phyloP scores from a whole-genome alignment of 192 early-diverging fungal genomes.

The Coemansia sp. region DNA sequence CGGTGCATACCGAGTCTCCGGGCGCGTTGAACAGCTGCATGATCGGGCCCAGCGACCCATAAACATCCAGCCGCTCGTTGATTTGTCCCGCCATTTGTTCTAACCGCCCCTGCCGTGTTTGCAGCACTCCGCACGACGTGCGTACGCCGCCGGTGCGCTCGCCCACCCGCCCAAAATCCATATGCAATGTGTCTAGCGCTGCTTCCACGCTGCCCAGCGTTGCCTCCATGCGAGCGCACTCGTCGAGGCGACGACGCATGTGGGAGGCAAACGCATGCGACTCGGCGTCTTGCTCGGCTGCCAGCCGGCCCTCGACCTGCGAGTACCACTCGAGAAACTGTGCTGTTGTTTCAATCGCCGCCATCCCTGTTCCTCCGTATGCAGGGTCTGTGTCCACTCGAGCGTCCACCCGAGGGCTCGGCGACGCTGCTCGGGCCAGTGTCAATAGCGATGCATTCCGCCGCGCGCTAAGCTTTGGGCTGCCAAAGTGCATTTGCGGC shows the following conservation, averaged over 20 bases:
- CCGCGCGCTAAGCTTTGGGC: conserved; percentile 25
- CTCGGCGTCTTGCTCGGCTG: conserved; percentile 73
- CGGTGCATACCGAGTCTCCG: conserved; percentile 79
- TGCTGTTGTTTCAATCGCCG: conserved; percentile 80
- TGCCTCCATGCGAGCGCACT: conserved; percentile 53
- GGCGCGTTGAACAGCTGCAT: conserved; percentile 76
- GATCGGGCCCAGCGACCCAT: conserved; percentile 82
- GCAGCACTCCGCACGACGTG: conserved; percentile 78
- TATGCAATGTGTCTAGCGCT: conserved; percentile 65
- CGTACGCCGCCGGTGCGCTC: conserved; percentile 75
- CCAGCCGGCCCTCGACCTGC: conserved; percentile 74
- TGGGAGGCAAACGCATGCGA: conserved; percentile 70
- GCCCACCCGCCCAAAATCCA: conserved; percentile 78
- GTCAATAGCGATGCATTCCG: conserved; percentile 26
- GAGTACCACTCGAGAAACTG: conserved; percentile 97
- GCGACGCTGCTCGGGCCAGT: conserved; percentile 8
- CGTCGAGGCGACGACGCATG: conserved; percentile 7
- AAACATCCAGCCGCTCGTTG: conserved; percentile 66
- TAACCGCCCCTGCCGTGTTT: conserved; percentile 43
- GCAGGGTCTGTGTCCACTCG: not conserved
- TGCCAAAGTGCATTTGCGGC: conserved; percentile 1
- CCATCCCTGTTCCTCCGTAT: no score
- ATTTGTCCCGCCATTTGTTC: conserved; percentile 57
- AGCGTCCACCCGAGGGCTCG: not conserved
- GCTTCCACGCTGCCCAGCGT: conserved; percentile 59